Evolutionary conservation across 139 green algal species (phyloP), one percentile per base, ranked within the genome.

Genomic region (Chlorella ohadii): DNA sequence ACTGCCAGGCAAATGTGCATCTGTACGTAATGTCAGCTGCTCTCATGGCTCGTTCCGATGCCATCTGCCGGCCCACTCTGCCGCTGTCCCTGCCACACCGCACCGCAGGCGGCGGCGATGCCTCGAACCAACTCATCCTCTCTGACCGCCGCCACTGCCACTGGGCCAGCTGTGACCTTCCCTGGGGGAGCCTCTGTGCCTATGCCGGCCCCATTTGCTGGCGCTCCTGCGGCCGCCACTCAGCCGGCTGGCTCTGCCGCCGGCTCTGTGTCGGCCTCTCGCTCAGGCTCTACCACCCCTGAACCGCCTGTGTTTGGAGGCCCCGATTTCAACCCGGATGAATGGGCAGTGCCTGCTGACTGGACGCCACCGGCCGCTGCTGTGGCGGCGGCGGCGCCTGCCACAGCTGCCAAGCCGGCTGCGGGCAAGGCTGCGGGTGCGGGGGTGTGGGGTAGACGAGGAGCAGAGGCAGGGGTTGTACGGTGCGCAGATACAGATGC

Each of bases 121-220:
- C 38, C 33, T 15, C 68, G 13, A 27, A 34, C 67, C 25, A 20
- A 51, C 2, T 20, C 74, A 0, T 33, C 20, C 3, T 9, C 74
- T 6, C 20, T 61, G 12, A 11, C 33, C 12, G 55, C 51, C 34
- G n/a, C 51, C n/a, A 22, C 33, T 20, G 59, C 36, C 3, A 22
- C 12, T 11, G 76, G 20, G 16, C 36, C 76, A 0, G 59, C 34
- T 16, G 23, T 82, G 27, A 39, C 38, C 36, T 82, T 82, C 28
- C 25, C 31, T 20, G 38, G 23, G 23, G 75, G 75, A 4, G 27
- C 57, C 22, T 27, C 75, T n/a, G 75, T 81, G 34, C 75, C 75
- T 23, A 59, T 81, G 75, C 75, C 75, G 12, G 75, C 56, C 4
- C 57, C 75, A 25, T 68, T 81, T 28, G 15, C 31, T 59, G 51